Base-by-base conservation (phyloP, 805 yeast species). In the Starmerella ratchasimensis region DNA sequence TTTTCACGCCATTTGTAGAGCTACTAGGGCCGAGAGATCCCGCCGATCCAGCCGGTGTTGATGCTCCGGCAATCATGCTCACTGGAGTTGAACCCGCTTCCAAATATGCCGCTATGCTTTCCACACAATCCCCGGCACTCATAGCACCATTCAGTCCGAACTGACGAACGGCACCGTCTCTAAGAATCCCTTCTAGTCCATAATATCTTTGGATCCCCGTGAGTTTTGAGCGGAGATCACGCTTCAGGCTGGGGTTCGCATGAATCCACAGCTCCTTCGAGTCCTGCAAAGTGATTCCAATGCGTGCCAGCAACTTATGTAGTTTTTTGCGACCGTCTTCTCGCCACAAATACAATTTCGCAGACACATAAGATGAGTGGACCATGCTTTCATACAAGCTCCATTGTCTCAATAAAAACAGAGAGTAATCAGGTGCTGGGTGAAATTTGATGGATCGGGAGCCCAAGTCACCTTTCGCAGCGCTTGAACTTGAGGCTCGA, bases 201-300 rank as follows among this genome's bases (percentile, higher is more conserved):
- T 80, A 84, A 38, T 71, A 62, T 1, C 76, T 79, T 8, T 82
- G 61, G 41, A 81, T 80, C 48, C 72, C 74, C 42, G 65, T 69
- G 52, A 90, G 79, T 17, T 81, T 76, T 11, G 64, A 55, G 17
- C 78, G 76, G 18, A 90, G 61, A 43, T 74, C 77, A 39, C 76
- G 72, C 55, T 90, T 93, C 36, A 88, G 64, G 8, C 69, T 67
- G 27, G 80, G 71, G 54, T 83, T 90, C 76, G 88, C 73, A 55
- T 88, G 93, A 19, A 78, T 66, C 97, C 97, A 90, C 39, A 75
- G 75, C 56, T 90, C 94, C 51, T 76, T 79, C 0, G 97, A 90
- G n/a, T 78, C 76, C 5, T 74, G 77, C 33, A 90, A 63, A 0
- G 95, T 77, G 5, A 90, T 78, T 6, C 98, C 98, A 95, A 93